phyloP scores from a whole-genome alignment of 371 early-diverging fungal species.

The Mortierella sp. region DNA sequence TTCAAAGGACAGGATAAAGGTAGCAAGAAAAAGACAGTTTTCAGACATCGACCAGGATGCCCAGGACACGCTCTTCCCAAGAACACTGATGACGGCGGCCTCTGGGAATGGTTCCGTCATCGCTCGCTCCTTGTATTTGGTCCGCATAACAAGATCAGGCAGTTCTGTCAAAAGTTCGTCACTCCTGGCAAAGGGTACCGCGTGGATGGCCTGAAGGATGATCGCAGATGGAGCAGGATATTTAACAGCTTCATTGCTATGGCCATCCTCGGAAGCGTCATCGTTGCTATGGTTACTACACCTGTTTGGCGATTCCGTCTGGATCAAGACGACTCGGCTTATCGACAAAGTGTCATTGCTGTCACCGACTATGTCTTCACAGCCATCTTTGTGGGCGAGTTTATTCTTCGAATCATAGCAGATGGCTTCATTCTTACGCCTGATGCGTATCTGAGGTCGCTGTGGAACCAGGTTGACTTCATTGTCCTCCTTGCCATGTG shows the following conservation, averaged over 20 bases:
- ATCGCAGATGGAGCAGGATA: slow-evolving; percentile 32
- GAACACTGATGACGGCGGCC: too few relatives aligned
- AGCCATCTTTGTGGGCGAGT: slow-evolving; percentile 70
- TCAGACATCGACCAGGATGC: too few relatives aligned
- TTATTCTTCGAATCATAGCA: slow-evolving; percentile 70
- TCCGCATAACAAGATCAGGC: slow-evolving; percentile 56
- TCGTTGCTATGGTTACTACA: slow-evolving; percentile 65
- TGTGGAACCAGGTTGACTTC: slow-evolving; percentile 76
- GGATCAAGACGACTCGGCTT: slow-evolving; percentile 40
- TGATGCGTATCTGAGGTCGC: slow-evolving; percentile 70
- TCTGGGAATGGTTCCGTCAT: not conserved
- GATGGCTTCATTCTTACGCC: slow-evolving; percentile 76
- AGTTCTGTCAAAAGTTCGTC: slow-evolving; percentile 63
- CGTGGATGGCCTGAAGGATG: slow-evolving; percentile 35
- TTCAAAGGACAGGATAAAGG: too few relatives aligned
- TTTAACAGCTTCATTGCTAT: slow-evolving; percentile 55
- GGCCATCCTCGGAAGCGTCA: slow-evolving; percentile 62
- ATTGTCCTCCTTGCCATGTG: slow-evolving; percentile 69
- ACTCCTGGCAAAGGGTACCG: slow-evolving; percentile 67
- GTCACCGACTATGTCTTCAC: slow-evolving; percentile 64
- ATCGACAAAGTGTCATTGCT: slow-evolving; percentile 17
- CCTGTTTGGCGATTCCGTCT: slow-evolving; percentile 65
- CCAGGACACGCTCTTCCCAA: too few relatives aligned
- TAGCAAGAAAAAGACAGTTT: too few relatives aligned
- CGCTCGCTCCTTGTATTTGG: slow-evolving; percentile 41